These are phyloP conservation scores for Termitomyces sp. DNA, from an alignment of 768 basidiomycete species.

Conservation along the genomic window DNA sequence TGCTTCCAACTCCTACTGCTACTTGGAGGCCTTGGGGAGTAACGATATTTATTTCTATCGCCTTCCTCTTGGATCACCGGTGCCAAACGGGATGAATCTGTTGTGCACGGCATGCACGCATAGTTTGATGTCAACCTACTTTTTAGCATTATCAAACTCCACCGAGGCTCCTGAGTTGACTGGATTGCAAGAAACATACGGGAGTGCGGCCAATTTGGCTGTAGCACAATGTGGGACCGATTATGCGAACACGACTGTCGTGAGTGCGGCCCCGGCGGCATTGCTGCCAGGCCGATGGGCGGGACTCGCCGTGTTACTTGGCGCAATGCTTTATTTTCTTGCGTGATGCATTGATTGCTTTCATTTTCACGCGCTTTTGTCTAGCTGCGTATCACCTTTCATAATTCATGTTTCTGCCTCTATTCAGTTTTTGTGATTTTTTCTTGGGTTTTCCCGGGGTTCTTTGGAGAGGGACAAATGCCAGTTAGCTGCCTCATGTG, in stretches of 20 bases:
- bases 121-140: constrained; percentile 51
- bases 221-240: constrained; percentile 43
- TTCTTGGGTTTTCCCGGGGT: neutral
- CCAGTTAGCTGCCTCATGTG: neutral
- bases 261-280: neutral
- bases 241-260: constrained; percentile 30
- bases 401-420: neutral
- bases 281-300: constrained; percentile 5
- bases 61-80: constrained; percentile 51
- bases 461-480: neutral
- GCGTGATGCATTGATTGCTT: constrained; percentile 2
- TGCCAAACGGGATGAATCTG: constrained; percentile 44
- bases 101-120: constrained; percentile 64
- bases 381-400: neutral
- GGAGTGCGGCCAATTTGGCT: constrained; percentile 37
- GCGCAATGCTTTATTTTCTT: constrained; percentile 1
- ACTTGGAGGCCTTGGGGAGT: constrained; percentile 33
- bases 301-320: neutral
- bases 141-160: constrained; percentile 31
- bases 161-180: constrained; percentile 11
- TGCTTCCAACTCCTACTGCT: constrained; percentile 64
- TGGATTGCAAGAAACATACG: constrained; percentile 41
- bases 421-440: neutral
- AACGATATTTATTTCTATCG: constrained; percentile 62
- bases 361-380: neutral